These are phyloP conservation scores for Populus nigra DNA, from an alignment of 345 rosid genomes.

Conservation along the genomic window DNA sequence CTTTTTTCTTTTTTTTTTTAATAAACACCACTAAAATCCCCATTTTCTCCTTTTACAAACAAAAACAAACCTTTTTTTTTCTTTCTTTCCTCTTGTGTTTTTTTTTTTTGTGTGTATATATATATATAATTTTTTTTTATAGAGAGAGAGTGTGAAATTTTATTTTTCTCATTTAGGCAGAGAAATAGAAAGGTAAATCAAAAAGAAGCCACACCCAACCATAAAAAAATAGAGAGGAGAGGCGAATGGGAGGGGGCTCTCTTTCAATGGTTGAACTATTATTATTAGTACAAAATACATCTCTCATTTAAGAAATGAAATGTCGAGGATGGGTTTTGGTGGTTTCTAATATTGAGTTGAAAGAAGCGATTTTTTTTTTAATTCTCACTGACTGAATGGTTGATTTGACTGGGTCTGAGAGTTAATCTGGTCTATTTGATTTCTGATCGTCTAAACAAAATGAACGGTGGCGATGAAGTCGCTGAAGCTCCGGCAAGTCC, in stretches of 20 bases:
- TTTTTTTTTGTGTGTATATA: too few relatives aligned
- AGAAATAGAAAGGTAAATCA: background rate
- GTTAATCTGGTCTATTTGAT: constrained; percentile 20
- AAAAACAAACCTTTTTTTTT: too few relatives aligned
- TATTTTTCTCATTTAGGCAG: background rate
- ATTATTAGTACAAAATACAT: background rate
- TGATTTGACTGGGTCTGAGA: background rate
- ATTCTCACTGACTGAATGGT: background rate
- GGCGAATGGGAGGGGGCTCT: background rate
- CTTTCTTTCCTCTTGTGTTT: too few relatives aligned
- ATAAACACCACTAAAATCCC: too few relatives aligned
- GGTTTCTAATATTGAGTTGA: constrained; percentile 3
- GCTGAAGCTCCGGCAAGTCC: constrained; percentile 47
- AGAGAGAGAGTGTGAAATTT: background rate
- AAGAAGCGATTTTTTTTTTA: constrained; percentile 25
- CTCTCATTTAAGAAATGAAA: constrained; percentile 3
- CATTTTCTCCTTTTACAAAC: too few relatives aligned
- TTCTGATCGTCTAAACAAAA: constrained; percentile 26
- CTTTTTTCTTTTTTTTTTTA: too few relatives aligned
- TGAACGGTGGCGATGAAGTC: constrained; percentile 61
- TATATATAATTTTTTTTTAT: background rate
- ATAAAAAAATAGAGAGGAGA: background rate
- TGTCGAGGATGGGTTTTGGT: constrained; percentile 6
- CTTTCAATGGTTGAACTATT: background rate
- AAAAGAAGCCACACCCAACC: background rate